phyloP scores from a whole-genome alignment of 345 rosid genomes.

The Ceriops decandra region DNA sequence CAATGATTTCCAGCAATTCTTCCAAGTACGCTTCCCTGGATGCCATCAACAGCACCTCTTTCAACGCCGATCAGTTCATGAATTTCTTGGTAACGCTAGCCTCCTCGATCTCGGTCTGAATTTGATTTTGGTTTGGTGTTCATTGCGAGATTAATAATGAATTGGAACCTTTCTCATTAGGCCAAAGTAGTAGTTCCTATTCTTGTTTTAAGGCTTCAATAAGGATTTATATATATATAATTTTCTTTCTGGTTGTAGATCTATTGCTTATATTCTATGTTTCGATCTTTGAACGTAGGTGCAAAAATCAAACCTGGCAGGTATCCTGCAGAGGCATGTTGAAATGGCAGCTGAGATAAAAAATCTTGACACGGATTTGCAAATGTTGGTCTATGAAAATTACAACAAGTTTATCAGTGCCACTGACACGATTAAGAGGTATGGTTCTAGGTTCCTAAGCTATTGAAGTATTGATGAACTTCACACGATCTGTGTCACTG shows the following conservation, averaged over 20 bases:
- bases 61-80: constrained; percentile 93
- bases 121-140: neutral
- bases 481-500: neutral
- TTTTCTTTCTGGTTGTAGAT: neutral
- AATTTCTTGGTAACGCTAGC: constrained; percentile 59
- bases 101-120: neutral
- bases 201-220: no score
- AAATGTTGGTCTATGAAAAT: constrained; percentile 93
- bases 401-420: constrained; percentile 98
- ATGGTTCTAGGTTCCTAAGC: constrained; percentile 12
- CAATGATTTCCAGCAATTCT: constrained; percentile 38
- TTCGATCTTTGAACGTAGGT: constrained; percentile 37
- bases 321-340: constrained; percentile 83
- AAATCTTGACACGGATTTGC: constrained; percentile 96
- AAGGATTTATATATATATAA: no score
- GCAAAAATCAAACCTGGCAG: constrained; percentile 79
- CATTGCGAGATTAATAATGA: neutral
- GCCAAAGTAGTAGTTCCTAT: no score
- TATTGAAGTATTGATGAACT: constrained; percentile 2
- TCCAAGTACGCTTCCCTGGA: constrained; percentile 57
- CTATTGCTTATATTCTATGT: neutral
- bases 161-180: no score
- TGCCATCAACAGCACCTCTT: constrained; percentile 68
- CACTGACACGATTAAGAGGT: constrained; percentile 97
- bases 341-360: constrained; percentile 98